Base-by-base conservation (phyloP, 208 protist species). In the Histomonas meleagridis region DNA sequence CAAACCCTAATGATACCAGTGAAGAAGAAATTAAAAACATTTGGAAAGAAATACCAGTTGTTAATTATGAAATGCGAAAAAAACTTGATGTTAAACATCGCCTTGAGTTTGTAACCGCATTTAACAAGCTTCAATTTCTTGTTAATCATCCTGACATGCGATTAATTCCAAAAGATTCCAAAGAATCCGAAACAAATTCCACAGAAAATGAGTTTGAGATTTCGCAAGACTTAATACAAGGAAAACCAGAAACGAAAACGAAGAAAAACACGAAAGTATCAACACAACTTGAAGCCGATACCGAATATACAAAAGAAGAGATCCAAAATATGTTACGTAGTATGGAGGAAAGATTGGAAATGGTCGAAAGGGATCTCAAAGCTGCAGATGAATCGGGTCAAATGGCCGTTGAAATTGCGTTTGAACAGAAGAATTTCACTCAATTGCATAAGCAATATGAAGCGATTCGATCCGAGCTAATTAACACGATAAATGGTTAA, bases 401-500 rank as follows among this genome's bases (percentile, higher is more conserved):
- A 48, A 38, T 26, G 32, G 76, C 76, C 10, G 76, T 86, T 55
- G 76, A 86, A n/a, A 86, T 86, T 38, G 76, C 76, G 0, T 23
- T 86, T 55, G 76, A 86, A 57, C 76, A 86, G 35, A 86, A 86
- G 76, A 86, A 86, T 28, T 86, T 86, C 26, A 32, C 76, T 5
- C 18, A 55, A 26, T 16, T 86, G 0, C 76, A 86, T 16, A 86
- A 86, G 35, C 43, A 86, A 28, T 86, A 86, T 28, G 76, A 86
- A 55, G 46, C 38, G 51, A 86, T 86, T 55, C 23, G 76, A 38
- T 40, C 76, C 9, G 76, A 86, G 38, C 32, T 86, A 10, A 86
- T 86, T 28, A 55, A 86, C 28, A 86, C 76, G 18, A 26, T 86
- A 16, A 86, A 86, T 46, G 51, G 46, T 38, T 86, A 55, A 86